Evolutionary conservation across 257 asterid species (phyloP), one percentile per base, ranked within the genome.

Genomic region (Lantana camara): DNA sequence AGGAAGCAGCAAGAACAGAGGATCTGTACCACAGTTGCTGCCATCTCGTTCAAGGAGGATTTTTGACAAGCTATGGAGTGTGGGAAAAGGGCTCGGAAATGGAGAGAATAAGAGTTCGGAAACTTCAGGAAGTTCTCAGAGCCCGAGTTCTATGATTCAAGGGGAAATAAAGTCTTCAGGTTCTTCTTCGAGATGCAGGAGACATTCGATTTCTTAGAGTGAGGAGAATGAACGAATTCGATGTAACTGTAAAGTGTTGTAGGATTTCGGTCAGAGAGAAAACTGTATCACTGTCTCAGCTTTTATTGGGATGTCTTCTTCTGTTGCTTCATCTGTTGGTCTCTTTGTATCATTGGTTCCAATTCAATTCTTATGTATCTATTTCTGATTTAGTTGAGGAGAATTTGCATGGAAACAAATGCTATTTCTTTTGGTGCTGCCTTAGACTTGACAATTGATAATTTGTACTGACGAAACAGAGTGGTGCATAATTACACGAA

Each of bases 1-100:
- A 58, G 79, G 72, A 58, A 77, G 71, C 2, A 82, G 85, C 75
- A 87, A 79, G 75, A 80, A 35, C 62, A 67, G 85, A 70, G 82
- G 83, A 16, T 78, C 83, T 0, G 83, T 74, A 1, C 64, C 76
- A 2, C 95, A 85, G 77, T 46, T 87, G 83, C 68, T 89, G 69
- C 97, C 98, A 0, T 92, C 96, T 27, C 87, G 96, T 16, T 89
- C 98, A 1, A 77, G 96, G 72, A 85, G 98, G 30, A 89, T 92
- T 37, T 89, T 92, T 22, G 88, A 89, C 30, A 89, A 82, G 85
- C 15, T 92, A 65, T 89, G 92, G 95, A 73, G 56, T 14, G 85
- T 80, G 59, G 91, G 95, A 32, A 85, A 83, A 73, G 92, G 85
- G 63, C 44, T 70, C 13, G 86, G 82, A 50, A 76, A 60, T 17